phyloP scores from a whole-genome alignment of 805 yeast species.

The Pichia paraexigua region DNA sequence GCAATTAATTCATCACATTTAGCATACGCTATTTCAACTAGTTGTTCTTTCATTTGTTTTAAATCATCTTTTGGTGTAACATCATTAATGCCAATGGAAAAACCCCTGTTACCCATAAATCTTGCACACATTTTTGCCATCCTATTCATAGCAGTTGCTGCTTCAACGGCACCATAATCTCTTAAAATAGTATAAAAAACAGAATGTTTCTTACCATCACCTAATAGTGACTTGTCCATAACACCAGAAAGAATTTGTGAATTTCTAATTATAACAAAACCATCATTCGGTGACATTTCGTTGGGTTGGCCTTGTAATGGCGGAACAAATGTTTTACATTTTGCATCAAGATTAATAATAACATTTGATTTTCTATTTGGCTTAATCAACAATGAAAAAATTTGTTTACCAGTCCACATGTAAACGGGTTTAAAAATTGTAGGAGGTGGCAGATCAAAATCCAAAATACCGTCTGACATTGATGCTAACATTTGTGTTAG shows the following conservation, averaged over 20 bases:
- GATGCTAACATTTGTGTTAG: constrained; percentile 76
- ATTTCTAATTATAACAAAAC: constrained; percentile 84
- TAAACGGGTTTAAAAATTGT: constrained; percentile 81
- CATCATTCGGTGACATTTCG: constrained; percentile 98
- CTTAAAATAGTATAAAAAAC: constrained; percentile 91
- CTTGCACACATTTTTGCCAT: constrained; percentile 99
- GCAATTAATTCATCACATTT: constrained; percentile 88
- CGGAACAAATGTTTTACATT: constrained; percentile 80
- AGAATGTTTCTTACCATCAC: constrained; percentile 97
- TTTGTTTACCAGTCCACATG: constrained; percentile 97
- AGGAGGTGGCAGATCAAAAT: constrained; percentile 94
- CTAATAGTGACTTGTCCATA: constrained; percentile 93
- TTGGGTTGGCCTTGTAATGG: constrained; percentile 66
- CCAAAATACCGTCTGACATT: constrained; percentile 91
- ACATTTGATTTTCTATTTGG: constrained; percentile 77
- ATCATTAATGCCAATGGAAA: constrained; percentile 94
- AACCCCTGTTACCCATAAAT: constrained; percentile 89
- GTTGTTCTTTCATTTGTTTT: constrained; percentile 67
- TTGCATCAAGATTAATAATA: constrained; percentile 85
- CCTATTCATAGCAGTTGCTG: constrained; percentile 93
- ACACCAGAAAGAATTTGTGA: constrained; percentile 85
- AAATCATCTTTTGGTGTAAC: constrained; percentile 87
- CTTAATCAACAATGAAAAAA: constrained; percentile 76
- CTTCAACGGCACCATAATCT: constrained; percentile 95
- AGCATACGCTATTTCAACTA: constrained; percentile 85